Evolutionary conservation across 768 basidiomycete genomes (phyloP), one percentile per base, ranked within the genome.

Genomic region (Panaeolus papilionaceus): DNA sequence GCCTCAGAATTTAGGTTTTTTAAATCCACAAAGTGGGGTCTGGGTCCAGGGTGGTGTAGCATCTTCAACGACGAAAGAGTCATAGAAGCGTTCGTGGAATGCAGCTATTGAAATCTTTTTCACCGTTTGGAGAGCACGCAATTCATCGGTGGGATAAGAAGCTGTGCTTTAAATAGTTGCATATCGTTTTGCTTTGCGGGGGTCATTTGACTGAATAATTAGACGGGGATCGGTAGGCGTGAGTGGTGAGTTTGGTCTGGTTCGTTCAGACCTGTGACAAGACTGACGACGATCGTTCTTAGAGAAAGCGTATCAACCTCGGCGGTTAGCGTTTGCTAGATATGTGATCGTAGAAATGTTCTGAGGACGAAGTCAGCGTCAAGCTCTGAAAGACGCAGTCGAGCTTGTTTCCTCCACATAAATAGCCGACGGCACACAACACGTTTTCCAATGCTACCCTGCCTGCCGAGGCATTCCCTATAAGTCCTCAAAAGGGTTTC

Each of bases 301-400:
- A 58, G 54, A 58, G 54, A 33, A 58, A 58, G 28, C 54, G 54
- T 58, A 58, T 58, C 54, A 58, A 58, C 54, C n/a, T 58, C 54
- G 54, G 54, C 54, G 2, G 33, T 58, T 58, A 37, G 3, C 10
- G 16, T 28, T 33, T 23, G 8, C 54, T 58, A 33, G 49, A 51
- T 51, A 51, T 1, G 4, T 33, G 45, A 47, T 47, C 45, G 8
- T 20, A 14, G 1, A 58, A 11, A 49, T n/a, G 54, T 14, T 1
- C 28, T 58, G 54, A 14, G 16, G 28, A 58, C 54, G 16, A 33
- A 37, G 28, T 4, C 12, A 58, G 14, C 16, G 28, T 58, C 54
- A 58, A 58, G 54, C 11, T 33, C 16, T 16, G 26, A 33, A 33
- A 2, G 26, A 33, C 54, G 28, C 54, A 37, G 28, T 58, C 26